phyloP scores from a whole-genome alignment of 768 basidiomycete species.

The Crassisporium funariophilum region DNA sequence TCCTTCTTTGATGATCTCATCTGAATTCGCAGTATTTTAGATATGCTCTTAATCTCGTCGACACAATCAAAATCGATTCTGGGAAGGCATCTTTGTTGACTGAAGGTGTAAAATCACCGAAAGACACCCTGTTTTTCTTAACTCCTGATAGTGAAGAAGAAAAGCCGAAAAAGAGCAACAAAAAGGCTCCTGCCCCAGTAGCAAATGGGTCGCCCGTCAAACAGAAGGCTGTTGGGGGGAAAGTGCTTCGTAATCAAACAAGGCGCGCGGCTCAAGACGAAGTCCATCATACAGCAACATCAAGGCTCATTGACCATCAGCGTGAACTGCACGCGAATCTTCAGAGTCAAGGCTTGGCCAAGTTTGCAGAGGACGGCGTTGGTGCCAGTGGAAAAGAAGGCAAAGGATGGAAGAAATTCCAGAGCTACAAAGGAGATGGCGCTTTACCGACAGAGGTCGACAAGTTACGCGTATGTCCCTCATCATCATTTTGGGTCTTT shows the following conservation, averaged over 20 bases:
- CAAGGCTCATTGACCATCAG: constrained; percentile 89
- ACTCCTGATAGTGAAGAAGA: constrained; percentile 64
- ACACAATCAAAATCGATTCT: constrained; percentile 80
- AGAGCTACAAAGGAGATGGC: constrained; percentile 94
- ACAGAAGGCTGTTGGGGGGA: constrained; percentile 76
- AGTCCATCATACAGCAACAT: constrained; percentile 71
- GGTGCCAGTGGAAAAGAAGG: constrained; percentile 79
- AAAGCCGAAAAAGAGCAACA: constrained; percentile 53
- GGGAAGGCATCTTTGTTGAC: constrained; percentile 73
- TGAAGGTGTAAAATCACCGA: constrained; percentile 79
- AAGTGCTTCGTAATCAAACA: constrained; percentile 89
- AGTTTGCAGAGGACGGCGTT: constrained; percentile 81
- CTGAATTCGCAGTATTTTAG: constrained; percentile 37
- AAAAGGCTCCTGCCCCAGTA: constrained; percentile 53
- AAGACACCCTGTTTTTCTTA: constrained; percentile 88
- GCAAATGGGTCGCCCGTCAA: constrained; percentile 72
- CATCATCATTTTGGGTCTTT: neutral
- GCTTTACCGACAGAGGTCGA: constrained; percentile 87
- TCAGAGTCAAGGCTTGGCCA: constrained; percentile 79
- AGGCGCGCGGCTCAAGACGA: constrained; percentile 87
- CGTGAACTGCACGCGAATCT: constrained; percentile 73
- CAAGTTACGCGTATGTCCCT: constrained; percentile 68
- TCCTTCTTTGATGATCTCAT: constrained; percentile 1
- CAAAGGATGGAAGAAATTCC: constrained; percentile 94
- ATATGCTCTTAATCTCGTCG: constrained; percentile 86